Evolutionary conservation across 352 stramenopile genomes (phyloP).

Genomic region (Peronospora farinosa): DNA sequence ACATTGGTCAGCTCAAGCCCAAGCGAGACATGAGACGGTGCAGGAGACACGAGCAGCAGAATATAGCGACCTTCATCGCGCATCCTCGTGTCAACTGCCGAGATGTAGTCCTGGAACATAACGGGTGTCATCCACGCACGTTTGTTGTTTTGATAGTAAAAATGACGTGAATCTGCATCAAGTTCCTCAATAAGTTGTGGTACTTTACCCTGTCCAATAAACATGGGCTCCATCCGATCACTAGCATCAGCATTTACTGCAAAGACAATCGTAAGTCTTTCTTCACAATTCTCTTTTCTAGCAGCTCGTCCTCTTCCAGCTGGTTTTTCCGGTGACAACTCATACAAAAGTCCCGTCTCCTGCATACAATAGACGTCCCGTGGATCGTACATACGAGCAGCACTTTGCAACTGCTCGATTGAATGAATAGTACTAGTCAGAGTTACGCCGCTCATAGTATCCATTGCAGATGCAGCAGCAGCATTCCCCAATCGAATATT

Average conservation of each 20-base stretch:
- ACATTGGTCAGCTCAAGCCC: slow-evolving; percentile 51
- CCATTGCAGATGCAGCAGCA: slow-evolving; percentile 17
- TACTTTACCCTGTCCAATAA: slow-evolving; percentile 35
- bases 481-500: slow-evolving; percentile 42
- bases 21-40: slow-evolving; percentile 42
- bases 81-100: slow-evolving; percentile 42
- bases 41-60: slow-evolving; percentile 35
- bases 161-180: slow-evolving; percentile 22
- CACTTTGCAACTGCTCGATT: slow-evolving; percentile 34
- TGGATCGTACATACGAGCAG: slow-evolving; percentile 35
- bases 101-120: slow-evolving; percentile 54
- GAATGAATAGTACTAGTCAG: slow-evolving; percentile 13
- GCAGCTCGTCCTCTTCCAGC: slow-evolving; percentile 22
- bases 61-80: slow-evolving; percentile 37
- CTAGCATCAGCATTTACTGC: slow-evolving; percentile 46
- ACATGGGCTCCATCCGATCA: slow-evolving; percentile 50
- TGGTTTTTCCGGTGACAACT: slow-evolving; percentile 44
- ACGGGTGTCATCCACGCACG: slow-evolving; percentile 52
- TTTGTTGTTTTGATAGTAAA: slow-evolving; percentile 53
- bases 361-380: slow-evolving; percentile 54
- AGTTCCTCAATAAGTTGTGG: slow-evolving; percentile 13
- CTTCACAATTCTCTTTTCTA: slow-evolving; percentile 19
- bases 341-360: slow-evolving; percentile 46
- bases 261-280: slow-evolving; percentile 36
- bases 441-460: slow-evolving; percentile 11